Conservation (phyloP, 2,329 filamentous ascomycete genomes). For the Fusarium aywerte region DNA sequence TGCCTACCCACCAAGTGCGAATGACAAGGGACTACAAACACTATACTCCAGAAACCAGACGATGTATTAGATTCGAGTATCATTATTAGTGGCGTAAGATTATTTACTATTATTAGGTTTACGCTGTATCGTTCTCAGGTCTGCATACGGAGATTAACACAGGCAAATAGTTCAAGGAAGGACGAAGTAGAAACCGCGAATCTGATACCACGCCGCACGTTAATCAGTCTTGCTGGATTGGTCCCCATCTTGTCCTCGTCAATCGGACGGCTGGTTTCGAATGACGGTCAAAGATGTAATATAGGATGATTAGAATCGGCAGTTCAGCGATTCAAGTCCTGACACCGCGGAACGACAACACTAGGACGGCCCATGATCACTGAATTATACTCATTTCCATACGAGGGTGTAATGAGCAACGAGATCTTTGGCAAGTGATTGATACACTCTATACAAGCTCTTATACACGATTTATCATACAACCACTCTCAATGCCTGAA, state of each 20-base stretch:
- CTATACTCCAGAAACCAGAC: neutral
- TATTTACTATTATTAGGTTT: neutral
- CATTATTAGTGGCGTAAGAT: neutral
- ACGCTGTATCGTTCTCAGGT: neutral
- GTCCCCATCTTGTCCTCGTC: neutral
- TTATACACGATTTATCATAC: slow-evolving; percentile 49
- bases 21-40: neutral
- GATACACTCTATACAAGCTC: slow-evolving; percentile 38
- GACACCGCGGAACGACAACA: neutral
- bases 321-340: neutral
- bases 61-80: neutral
- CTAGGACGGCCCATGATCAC: neutral
- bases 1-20: neutral
- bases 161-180: neutral
- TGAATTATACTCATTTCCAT: neutral
- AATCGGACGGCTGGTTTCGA: neutral
- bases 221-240: neutral
- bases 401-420: neutral
- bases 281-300: neutral
- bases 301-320: neutral
- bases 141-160: neutral
- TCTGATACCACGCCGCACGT: neutral
- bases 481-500: slow-evolving; percentile 11
- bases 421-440: neutral
- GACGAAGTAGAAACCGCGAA: neutral